Base-by-base conservation (phyloP, 1,284 basidiomycete genomes). In the Inonotus hispidus region DNA sequence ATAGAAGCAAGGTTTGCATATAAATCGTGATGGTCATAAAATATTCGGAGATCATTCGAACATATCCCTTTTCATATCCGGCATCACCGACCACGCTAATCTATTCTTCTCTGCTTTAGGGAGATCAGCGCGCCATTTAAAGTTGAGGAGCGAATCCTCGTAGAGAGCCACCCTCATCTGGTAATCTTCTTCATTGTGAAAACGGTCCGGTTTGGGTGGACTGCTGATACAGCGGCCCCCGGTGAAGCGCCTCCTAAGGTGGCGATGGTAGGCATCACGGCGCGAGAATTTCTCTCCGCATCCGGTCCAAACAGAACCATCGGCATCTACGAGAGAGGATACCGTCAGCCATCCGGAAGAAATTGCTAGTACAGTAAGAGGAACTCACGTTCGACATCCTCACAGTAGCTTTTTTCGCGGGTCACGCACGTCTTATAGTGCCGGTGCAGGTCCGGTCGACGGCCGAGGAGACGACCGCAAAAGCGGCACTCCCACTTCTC, bases 371-470 rank as follows among this genome's bases (percentile, higher is more conserved):
- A 21, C 46, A 27, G 32, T 8, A 45, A 56, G 21, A 27, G 32
- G 7, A 37, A 50, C 61, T 62, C 53, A 62, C 61, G 61, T 39
- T 55, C 4, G 27, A 62, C 57, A n/a, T 58, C 52, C 14, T 38
- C 21, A 50, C 61, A 62, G 41, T 38, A 29, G 19, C 53, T 46
- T 41, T 59, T 59, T 14, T 53, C 61, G 37, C 32, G 10, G 23
- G 11, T 39, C 3, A 58, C 50, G 52, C 61, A 62, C 11, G 56
- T 58, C 57, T 62, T 62, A 23, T 41, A 56, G 19, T 62, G 61
- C 10, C 61, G 38, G 32, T 62, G 56, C n/a, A 62, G 23, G 39
- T 62, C 61, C 8, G 61, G 61, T 50, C 53, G 41, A 8, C 61
- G 56, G 3, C 61, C 61, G 3, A 50, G 27, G 25, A 54, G 14